These are phyloP conservation scores for Epicoccum sorghinum DNA, from an alignment of 2,329 filamentous ascomycete genomes.

Conservation along the genomic window DNA sequence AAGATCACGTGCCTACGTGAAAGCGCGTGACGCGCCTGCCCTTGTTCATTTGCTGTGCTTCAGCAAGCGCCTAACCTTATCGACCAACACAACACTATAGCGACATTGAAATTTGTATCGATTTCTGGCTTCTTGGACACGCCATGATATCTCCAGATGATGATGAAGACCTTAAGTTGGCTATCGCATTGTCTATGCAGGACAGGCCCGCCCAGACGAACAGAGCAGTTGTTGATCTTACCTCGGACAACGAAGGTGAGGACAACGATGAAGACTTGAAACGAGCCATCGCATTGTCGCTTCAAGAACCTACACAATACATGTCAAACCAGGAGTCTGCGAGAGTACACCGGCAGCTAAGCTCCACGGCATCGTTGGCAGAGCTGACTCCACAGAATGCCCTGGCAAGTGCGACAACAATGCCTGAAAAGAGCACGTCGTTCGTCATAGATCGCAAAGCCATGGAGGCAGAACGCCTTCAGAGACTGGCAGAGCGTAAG, in stretches of 20 bases:
- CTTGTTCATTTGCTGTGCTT: too few relatives aligned
- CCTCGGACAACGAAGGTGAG: constrained; percentile 22
- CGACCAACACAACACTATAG: not conserved
- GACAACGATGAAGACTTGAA: constrained; percentile 32
- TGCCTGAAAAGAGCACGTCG: not conserved
- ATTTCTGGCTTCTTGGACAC: not conserved
- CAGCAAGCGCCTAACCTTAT: not conserved
- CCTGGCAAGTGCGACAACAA: not conserved
- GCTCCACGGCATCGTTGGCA: not conserved
- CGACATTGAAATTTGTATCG: not conserved
- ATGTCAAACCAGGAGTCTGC: not conserved
- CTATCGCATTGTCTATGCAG: constrained; percentile 39
- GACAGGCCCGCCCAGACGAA: constrained; percentile 17
- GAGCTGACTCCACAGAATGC: constrained; percentile 7
- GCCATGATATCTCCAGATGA: constrained; percentile 37
- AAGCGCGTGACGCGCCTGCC: constrained; percentile 17
- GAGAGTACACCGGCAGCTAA: not conserved
- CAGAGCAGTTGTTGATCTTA: constrained; percentile 24
- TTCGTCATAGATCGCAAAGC: constrained; percentile 73
- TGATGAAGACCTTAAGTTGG: constrained; percentile 35
- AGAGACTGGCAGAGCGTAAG: constrained; percentile 67
- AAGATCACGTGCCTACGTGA: constrained; percentile 22
- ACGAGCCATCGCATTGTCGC: constrained; percentile 38
- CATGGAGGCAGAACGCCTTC: constrained; percentile 85
- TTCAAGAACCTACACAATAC: constrained; percentile 15